Evolutionary conservation across 1,284 basidiomycete species (phyloP).

Genomic region (Trametes polyzona): DNA sequence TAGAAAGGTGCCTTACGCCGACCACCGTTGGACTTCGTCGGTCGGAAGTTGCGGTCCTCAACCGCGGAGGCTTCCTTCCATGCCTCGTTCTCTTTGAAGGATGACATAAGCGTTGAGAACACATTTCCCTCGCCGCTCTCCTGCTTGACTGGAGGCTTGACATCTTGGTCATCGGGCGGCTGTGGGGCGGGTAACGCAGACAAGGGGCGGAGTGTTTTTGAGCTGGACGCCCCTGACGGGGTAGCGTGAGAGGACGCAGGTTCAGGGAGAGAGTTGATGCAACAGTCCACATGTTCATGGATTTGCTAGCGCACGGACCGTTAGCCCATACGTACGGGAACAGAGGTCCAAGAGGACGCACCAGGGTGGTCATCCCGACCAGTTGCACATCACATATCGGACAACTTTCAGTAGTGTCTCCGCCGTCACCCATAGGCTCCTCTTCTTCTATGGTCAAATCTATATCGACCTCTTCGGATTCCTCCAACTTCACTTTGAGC

Average conservation of each 20-base stretch:
- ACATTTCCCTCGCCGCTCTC: constrained; percentile 40
- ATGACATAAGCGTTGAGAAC: constrained; percentile 85
- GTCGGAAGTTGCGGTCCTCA: constrained; percentile 52
- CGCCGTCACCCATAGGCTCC: constrained; percentile 16
- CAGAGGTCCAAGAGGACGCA: constrained; percentile 19
- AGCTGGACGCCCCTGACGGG: constrained; percentile 2
- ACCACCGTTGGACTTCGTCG: constrained; percentile 54
- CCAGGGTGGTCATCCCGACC: constrained; percentile 31
- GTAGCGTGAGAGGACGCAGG: background rate
- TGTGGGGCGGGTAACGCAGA: constrained; percentile 9
- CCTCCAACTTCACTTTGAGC: constrained; percentile 27
- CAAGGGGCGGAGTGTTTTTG: constrained; percentile 16
- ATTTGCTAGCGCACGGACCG: constrained; percentile 41
- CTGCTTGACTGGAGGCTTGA: constrained; percentile 1
- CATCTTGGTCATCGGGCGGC: background rate
- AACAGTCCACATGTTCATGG: constrained; percentile 53
- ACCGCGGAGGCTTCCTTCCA: constrained; percentile 79
- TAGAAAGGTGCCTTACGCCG: constrained; percentile 89
- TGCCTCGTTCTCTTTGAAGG: constrained; percentile 75
- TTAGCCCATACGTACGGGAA: background rate
- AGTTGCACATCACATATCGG: constrained; percentile 45
- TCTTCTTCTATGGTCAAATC: constrained; percentile 31
- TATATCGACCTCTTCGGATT: constrained; percentile 32
- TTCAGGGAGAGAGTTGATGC: constrained; percentile 43
- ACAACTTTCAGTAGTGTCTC: constrained; percentile 33